Percentiles rank a stretch among this genome's conserved stretches.
These are phyloP conservation scores for Corchorus olitorius DNA, from an alignment of 345 rosid species.

Conservation along the genomic window DNA sequence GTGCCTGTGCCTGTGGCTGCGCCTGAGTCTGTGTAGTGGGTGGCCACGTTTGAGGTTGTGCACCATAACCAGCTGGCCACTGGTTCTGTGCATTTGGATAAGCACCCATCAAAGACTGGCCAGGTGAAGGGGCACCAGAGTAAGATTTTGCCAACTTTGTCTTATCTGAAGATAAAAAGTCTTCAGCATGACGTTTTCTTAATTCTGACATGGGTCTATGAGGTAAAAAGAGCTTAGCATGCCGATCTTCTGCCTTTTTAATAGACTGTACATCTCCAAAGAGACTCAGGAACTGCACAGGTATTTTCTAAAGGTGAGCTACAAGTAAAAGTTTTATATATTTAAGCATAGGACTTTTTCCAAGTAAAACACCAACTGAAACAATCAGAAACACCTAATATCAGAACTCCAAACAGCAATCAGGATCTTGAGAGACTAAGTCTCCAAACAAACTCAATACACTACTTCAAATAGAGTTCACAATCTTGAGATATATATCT, in stretches of 20 bases:
- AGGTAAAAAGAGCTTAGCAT: constrained; percentile 72
- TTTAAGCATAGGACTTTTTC: constrained; percentile 1
- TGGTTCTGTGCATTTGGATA: constrained; percentile 78
- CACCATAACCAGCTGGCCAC: constrained; percentile 81
- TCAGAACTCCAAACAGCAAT: not conserved
- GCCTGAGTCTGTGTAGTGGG: constrained; percentile 60
- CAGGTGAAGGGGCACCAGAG: constrained; percentile 52
- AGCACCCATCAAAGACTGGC: constrained; percentile 64
- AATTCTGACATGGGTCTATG: constrained; percentile 64
- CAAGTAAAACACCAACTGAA: constrained; percentile 3
- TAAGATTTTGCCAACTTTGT: constrained; percentile 75
- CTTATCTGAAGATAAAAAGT: constrained; percentile 74
- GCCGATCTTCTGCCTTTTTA: constrained; percentile 79
- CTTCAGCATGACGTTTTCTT: constrained; percentile 87
- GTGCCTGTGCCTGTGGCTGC: constrained; percentile 53
- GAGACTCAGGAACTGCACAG: constrained; percentile 72
- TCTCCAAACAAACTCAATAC: not conserved
- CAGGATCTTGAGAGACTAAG: not conserved
- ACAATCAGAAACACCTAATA: not conserved
- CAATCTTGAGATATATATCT: not conserved
- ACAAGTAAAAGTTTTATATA: not conserved
- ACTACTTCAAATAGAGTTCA: not conserved
- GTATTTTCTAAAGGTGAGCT: constrained; percentile 11
- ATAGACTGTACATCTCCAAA: constrained; percentile 71
- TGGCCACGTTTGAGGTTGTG: constrained; percentile 93